A percentile compares a stretch with the other conserved stretches of the same genome.
Conservation (phyloP, 2,329 filamentous ascomycete species). For the Endoconidiophora laricicola region DNA sequence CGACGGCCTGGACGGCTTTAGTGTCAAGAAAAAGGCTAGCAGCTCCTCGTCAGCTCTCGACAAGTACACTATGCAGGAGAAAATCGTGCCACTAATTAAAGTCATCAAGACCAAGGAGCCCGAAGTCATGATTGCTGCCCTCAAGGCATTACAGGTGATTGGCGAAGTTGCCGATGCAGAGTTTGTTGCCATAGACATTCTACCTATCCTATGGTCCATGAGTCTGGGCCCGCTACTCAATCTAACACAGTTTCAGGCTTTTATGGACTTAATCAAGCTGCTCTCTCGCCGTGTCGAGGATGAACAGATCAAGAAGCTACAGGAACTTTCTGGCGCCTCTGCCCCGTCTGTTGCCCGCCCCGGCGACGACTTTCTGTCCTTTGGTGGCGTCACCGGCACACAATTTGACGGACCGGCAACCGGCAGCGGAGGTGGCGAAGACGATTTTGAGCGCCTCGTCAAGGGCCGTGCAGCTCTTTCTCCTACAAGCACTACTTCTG, state of each 20-base stretch:
- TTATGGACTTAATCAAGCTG: conserved; percentile 75
- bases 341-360: conserved; percentile 32
- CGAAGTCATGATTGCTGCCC: conserved; percentile 86
- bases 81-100: conserved; percentile 77
- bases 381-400: conserved; percentile 49
- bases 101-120: conserved; percentile 97
- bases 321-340: conserved; percentile 54
- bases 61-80: conserved; percentile 97
- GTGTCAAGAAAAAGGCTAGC: conserved; percentile 40
- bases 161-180: conserved; percentile 71
- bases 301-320: conserved; percentile 76
- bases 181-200: conserved; percentile 78
- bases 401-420: conserved; percentile 27
- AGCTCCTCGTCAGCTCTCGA: conserved; percentile 67
- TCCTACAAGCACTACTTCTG: conserved; percentile 19
- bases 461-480: conserved; percentile 40
- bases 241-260: conserved; percentile 71
- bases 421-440: conserved; percentile 38
- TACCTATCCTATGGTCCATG: conserved; percentile 85
- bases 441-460: conserved; percentile 80
- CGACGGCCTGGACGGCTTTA: conserved; percentile 63
- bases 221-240: conserved; percentile 78
- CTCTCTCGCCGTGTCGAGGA: conserved; percentile 68
- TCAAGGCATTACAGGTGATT: conserved; percentile 72
- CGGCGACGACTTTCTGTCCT: conserved; percentile 53